Base-by-base conservation (phyloP, 257 asterid species). In the Lavandula angustifolia region DNA sequence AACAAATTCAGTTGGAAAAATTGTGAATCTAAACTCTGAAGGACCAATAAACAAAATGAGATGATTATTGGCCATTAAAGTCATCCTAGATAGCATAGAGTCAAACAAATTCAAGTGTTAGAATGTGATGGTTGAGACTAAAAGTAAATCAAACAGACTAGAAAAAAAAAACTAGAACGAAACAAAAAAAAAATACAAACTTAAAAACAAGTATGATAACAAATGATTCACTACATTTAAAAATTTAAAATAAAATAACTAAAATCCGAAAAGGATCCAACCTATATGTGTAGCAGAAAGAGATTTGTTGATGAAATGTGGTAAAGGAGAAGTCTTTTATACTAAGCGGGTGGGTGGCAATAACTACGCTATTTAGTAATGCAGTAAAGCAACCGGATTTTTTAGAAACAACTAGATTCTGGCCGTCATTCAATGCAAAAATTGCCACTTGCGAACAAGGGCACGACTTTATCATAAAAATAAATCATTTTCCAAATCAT, bases 401-500 rank as follows among this genome's bases (percentile, higher is more conserved):
- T 37, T 48, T 10, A 10, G 53, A 10, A 43, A 27, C 48, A 57
- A 57, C 73, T 57, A 57, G 11, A 67, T 54, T 31, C 7, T 16
- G 7, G n/a, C 16, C 22, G 10, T 31, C 66, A 67, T 68, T 68
- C 53, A 68, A 68, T 68, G 73, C 73, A n/a, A 38, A 6, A 17
- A 18, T 27, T 47, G 37, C 58, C 4, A 13, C n/a, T 51, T 9
- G 57, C 27, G 41, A 0, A 2, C 10, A 7, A 8, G 33, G 3
- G 12, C 22, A 50, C 56, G n/a, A 31, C 22, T 4, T 43, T 31
- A 22, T 3, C 14, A 18, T 7, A 51, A 18, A 33, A 33, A 33
- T 22, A 22, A 22, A 22, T 22, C 27, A 22, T 22, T 22, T 22
- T 22, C 27, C 27, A 22, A 22, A 22, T 22, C 27, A 22, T 22